A percentile compares a stretch with the other conserved stretches of the same genome.
phyloP scores from a whole-genome alignment of 208 protist species.

The Crithidia mellificae region DNA sequence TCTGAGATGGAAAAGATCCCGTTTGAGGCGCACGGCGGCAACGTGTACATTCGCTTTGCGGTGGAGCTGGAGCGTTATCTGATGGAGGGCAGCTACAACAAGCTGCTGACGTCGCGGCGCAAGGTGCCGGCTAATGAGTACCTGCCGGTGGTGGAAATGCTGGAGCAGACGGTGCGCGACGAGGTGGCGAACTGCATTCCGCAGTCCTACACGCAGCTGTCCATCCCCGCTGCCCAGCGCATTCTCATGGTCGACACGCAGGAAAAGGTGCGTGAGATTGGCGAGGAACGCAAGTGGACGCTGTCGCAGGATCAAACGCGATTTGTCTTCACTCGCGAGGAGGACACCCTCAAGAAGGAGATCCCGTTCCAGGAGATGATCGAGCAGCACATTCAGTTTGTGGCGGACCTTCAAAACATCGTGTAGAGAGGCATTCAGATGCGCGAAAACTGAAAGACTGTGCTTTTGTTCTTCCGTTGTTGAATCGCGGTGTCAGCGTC shows the following conservation, averaged over 20 bases:
- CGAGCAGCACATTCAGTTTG: constrained; percentile 73
- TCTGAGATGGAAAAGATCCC: constrained; percentile 93
- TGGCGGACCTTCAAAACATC: constrained; percentile 82
- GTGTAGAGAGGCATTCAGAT: constrained; percentile 36
- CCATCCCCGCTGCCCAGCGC: constrained; percentile 74
- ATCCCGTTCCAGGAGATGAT: constrained; percentile 87
- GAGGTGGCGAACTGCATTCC: constrained; percentile 91
- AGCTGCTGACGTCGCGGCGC: constrained; percentile 81
- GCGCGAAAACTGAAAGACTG: too few relatives aligned
- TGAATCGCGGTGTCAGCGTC: neutral
- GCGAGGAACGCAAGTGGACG: constrained; percentile 57
- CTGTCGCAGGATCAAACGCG: constrained; percentile 44
- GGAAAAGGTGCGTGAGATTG: constrained; percentile 74
- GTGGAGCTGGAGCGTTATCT: constrained; percentile 89
- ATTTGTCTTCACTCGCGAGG: constrained; percentile 82
- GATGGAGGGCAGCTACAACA: constrained; percentile 95
- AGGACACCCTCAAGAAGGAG: constrained; percentile 71
- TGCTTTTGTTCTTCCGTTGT: too few relatives aligned
- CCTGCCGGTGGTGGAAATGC: constrained; percentile 86
- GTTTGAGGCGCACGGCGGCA: constrained; percentile 61
- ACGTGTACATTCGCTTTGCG: constrained; percentile 83
- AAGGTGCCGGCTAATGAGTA: constrained; percentile 92
- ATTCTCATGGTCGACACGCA: constrained; percentile 83
- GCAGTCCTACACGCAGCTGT: constrained; percentile 79
- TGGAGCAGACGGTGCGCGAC: constrained; percentile 87